Evolutionary conservation across 495 filamentous ascomycete genomes (phyloP), one percentile per base, ranked within the genome.

Genomic region (Tricharina praecox): DNA sequence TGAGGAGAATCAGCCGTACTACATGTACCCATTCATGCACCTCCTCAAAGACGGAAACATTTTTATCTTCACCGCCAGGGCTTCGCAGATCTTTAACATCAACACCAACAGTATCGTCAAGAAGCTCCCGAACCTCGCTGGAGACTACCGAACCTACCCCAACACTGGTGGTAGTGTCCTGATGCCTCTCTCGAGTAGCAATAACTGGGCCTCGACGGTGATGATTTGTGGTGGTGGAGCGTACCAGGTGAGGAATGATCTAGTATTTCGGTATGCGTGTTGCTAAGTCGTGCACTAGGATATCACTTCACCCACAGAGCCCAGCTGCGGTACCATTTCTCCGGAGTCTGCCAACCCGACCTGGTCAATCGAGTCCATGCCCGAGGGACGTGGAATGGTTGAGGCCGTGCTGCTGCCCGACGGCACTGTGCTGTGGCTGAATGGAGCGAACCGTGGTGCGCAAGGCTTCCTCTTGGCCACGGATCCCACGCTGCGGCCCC

Each of bases 321-420:
- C 71, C 1, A 73, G 67, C 48, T 79, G 75, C 51, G 75, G 75
- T 53, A 64, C 73, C 7, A 76, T 78, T 33, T 47, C 68, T 32
- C 75, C 75, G 9, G 64, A 77, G 26, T 59, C 59, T 44, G 50
- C 62, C 15, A 64, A 67, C 49, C 64, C 76, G 25, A 54, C 47
- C 13, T 79, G 75, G 75, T 70, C 76, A 51, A 71, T 78, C 69
- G 76, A 78, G 53, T 55, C 65, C 19, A 77, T 79, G 76, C 76
- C 76, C 2, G 63, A 70, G 58, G 76, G 71, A 20, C 71, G 75
- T 43, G 69, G 63, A 25, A 78, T 76, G 74, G 71, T 76, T 21
- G 76, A 78, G 55, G 71, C 66, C 23, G 68, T 66, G 28, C 62
- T 77, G 2, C 68, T 79, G 37, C 70, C 75, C 1, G 75, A 79